These are phyloP conservation scores for Pestalotiopsis sp. DNA, from an alignment of 2,329 filamentous ascomycete species.

Conservation along the genomic window DNA sequence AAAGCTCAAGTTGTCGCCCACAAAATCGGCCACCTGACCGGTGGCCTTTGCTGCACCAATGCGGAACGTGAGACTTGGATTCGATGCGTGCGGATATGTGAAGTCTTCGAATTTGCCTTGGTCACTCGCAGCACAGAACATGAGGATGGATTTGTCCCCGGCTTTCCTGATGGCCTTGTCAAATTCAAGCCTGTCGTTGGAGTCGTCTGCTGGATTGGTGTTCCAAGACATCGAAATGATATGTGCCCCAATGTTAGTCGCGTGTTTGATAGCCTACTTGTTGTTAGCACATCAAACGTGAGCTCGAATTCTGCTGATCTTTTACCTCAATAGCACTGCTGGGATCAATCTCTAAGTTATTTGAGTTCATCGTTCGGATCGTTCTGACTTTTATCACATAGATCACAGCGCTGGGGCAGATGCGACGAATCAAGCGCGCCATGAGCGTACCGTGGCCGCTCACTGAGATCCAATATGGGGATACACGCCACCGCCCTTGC, in stretches of 20 bases:
- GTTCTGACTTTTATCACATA: background rate
- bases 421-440: background rate
- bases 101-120: background rate
- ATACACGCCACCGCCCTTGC: background rate
- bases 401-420: background rate
- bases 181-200: background rate
- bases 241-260: background rate
- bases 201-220: background rate
- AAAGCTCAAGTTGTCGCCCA: background rate
- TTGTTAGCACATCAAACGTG: too few relatives aligned
- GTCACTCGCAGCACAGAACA: background rate
- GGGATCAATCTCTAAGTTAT: background rate
- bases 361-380: background rate
- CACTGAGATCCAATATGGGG: background rate
- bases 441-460: background rate
- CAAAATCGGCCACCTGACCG: background rate
- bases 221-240: background rate
- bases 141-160: background rate
- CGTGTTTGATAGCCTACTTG: background rate
- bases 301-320: too few relatives aligned
- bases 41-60: background rate
- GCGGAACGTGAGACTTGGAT: background rate
- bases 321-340: too few relatives aligned
- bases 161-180: background rate
- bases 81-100: background rate